phyloP scores from a whole-genome alignment of 176 grass and related monocot genomes.

The Lolium rigidum region DNA sequence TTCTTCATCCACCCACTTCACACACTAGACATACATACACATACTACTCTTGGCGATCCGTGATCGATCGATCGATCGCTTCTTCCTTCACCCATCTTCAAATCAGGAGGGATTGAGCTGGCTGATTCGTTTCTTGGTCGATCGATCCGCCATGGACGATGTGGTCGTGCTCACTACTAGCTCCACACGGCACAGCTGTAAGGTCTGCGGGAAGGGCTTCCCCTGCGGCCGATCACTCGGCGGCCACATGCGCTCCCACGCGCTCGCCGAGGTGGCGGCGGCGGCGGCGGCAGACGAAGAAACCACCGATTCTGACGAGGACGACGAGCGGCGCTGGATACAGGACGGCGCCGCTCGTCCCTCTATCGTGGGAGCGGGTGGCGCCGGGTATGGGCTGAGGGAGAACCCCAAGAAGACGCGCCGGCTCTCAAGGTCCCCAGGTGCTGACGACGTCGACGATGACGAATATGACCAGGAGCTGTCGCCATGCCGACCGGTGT shows the following conservation, averaged over 20 bases:
- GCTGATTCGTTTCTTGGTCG: slow-evolving; percentile 5
- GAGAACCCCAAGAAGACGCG: slow-evolving; percentile 85
- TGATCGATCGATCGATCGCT: not conserved
- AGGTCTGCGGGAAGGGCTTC: slow-evolving; percentile 72
- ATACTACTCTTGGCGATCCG: not conserved
- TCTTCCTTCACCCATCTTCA: slow-evolving; percentile 31
- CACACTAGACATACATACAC: not conserved
- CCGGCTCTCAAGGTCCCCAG: slow-evolving; percentile 44
- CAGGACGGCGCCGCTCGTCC: not conserved
- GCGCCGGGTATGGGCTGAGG: slow-evolving; percentile 53
- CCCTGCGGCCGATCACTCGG: slow-evolving; percentile 65
- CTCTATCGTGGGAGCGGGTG: not conserved
- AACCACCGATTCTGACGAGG: not conserved
- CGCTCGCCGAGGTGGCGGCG: slow-evolving; percentile 37
- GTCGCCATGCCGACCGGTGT: slow-evolving; percentile 11
- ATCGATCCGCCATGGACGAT: slow-evolving; percentile 35
- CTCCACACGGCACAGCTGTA: slow-evolving; percentile 52
- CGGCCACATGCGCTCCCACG: slow-evolving; percentile 74
- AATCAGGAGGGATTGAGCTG: not conserved
- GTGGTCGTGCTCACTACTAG: slow-evolving; percentile 25
- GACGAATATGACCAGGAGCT: slow-evolving; percentile 42
- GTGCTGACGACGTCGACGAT: not conserved
- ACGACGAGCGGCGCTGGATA: not conserved
- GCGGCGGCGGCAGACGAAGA: not conserved
- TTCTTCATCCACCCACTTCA: slow-evolving; percentile 9